phyloP scores from a whole-genome alignment of 805 yeast genomes.

The Lipomyces lipofer region DNA sequence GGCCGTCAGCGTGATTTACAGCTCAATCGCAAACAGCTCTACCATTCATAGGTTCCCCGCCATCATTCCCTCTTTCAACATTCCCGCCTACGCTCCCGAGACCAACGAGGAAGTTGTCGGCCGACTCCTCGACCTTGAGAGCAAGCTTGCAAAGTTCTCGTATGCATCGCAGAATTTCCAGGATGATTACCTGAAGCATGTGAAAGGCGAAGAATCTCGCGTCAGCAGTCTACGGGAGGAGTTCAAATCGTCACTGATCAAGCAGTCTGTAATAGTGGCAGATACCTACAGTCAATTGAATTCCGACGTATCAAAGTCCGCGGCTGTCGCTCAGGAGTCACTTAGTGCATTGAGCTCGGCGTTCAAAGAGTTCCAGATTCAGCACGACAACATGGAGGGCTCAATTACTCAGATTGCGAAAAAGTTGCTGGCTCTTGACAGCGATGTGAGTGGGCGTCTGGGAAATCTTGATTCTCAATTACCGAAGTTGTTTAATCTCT shows the following conservation, averaged over 20 bases:
- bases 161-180: conserved; percentile 11
- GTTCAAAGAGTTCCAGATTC: not conserved
- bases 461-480: not conserved
- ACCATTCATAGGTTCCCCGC: not conserved
- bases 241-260: not conserved
- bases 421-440: not conserved
- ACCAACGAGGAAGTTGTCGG: conserved; percentile 10
- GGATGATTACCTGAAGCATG: conserved; percentile 1
- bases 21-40: not conserved
- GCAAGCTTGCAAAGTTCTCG: conserved; percentile 5
- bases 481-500: not conserved
- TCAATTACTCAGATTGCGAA: not conserved
- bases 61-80: conserved; percentile 1
- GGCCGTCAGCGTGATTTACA: not conserved
- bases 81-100: conserved; percentile 13
- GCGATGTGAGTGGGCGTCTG: not conserved
- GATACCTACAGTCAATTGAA: not conserved
- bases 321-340: not conserved
- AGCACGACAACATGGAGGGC: conserved; percentile 3
- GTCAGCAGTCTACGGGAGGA: not conserved
- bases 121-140: conserved; percentile 19
- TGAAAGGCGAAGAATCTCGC: not conserved
- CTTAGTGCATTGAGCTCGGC: not conserved
- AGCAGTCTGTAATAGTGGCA: not conserved
- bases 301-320: not conserved